These are phyloP conservation scores for Paramyrothecium roridum DNA, from an alignment of 2,329 filamentous ascomycete species.

Conservation along the genomic window DNA sequence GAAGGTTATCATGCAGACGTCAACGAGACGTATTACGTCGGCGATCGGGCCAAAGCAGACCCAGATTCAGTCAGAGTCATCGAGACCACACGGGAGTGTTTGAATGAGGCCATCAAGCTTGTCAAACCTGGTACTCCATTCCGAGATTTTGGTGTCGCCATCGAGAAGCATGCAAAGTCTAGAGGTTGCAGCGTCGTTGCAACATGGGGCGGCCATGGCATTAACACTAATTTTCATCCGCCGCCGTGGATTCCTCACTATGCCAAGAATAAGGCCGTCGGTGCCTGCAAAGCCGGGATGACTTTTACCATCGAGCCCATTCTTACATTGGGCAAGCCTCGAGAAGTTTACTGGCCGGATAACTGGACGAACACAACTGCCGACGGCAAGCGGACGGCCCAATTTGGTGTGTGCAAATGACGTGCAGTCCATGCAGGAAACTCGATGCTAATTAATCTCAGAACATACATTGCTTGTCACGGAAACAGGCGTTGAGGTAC, in stretches of 20 bases:
- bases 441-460: slow-evolving; percentile 27
- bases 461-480: slow-evolving; percentile 85
- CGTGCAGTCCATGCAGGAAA: too few relatives aligned
- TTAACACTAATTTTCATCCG: slow-evolving; percentile 91
- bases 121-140: slow-evolving; percentile 93
- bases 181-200: slow-evolving; percentile 86
- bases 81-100: slow-evolving; percentile 82
- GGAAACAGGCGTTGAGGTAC: slow-evolving; percentile 74
- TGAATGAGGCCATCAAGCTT: slow-evolving; percentile 85
- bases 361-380: slow-evolving; percentile 96
- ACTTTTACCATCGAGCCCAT: slow-evolving; percentile 99
- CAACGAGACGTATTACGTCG: slow-evolving; percentile 98
- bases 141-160: slow-evolving; percentile 88
- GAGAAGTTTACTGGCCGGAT: slow-evolving; percentile 95
- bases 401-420: slow-evolving; percentile 74
- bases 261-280: slow-evolving; percentile 96
- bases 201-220: slow-evolving; percentile 93
- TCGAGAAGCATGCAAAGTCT: slow-evolving; percentile 90
- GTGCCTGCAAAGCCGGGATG: slow-evolving; percentile 92
- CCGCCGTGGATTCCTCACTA: slow-evolving; percentile 96
- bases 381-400: slow-evolving; percentile 85
- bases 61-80: slow-evolving; percentile 86
- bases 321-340: slow-evolving; percentile 88
- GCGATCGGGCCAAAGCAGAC: slow-evolving; percentile 79
- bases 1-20: slow-evolving; percentile 93